phyloP scores from a whole-genome alignment of 2,329 filamentous ascomycete genomes.

The Pseudogymnoascus sp. region DNA sequence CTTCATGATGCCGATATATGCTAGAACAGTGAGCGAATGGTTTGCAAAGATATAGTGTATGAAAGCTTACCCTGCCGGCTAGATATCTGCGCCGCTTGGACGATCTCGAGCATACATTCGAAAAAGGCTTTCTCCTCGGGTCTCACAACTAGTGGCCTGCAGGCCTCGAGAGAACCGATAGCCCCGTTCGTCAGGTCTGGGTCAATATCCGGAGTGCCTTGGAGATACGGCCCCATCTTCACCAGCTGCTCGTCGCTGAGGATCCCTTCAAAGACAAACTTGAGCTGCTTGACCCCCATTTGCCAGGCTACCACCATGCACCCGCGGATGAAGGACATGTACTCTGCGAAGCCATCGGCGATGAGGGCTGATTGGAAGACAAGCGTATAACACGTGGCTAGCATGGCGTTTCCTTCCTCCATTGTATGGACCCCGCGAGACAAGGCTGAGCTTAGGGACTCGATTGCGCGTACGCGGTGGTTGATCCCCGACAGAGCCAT shows the following conservation, averaged over 20 bases:
- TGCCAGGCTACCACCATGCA: conserved; percentile 47
- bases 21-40: too few species aligned
- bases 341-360: conserved; percentile 51
- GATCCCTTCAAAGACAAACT: conserved; percentile 43
- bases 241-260: conserved; percentile 36
- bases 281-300: conserved; percentile 42
- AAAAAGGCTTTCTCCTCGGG: conserved; percentile 41
- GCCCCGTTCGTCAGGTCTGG: conserved; percentile 41
- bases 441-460: conserved; percentile 35
- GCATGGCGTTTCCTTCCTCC: conserved; percentile 51
- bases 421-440: conserved; percentile 34
- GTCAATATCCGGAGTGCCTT: conserved; percentile 37
- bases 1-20: too few species aligned
- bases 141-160: conserved; percentile 37
- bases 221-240: conserved; percentile 38
- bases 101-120: conserved; percentile 38
- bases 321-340: conserved; percentile 53
- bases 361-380: conserved; percentile 51
- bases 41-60: not conserved
- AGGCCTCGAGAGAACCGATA: conserved; percentile 34
- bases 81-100: conserved; percentile 23
- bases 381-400: conserved; percentile 51
- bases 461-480: conserved; percentile 59
- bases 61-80: conserved; percentile 20
- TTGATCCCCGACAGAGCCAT: conserved; percentile 33